Percentiles rank a stretch among this genome's conserved stretches.
Conservation (phyloP, 371 early-diverging fungal genomes). For the Umbelopsis sp. region DNA sequence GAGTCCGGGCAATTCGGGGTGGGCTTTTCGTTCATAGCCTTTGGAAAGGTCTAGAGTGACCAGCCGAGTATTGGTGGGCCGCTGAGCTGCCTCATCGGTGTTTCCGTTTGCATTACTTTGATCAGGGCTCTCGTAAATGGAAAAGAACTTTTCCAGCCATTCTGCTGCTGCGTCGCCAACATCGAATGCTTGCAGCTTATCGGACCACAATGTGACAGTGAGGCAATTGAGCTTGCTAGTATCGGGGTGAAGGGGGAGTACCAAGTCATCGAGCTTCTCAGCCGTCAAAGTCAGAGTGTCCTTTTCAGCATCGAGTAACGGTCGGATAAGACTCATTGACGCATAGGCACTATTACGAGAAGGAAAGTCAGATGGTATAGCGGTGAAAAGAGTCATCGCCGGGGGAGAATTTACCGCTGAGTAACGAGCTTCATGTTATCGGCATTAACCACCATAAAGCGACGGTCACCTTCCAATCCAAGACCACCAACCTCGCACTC, state of each 20-base stretch:
- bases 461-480: conserved; percentile 46
- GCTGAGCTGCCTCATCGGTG: conserved; percentile 20
- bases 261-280: conserved; percentile 27
- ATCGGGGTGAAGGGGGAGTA: conserved; percentile 38
- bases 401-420: conserved; percentile 36
- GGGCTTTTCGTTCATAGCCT: conserved; percentile 42
- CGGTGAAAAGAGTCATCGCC: neutral
- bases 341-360: conserved; percentile 38
- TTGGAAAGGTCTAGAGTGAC: conserved; percentile 42
- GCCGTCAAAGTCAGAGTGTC: conserved; percentile 33
- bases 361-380: too few relatives aligned
- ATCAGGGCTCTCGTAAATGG: conserved; percentile 35
- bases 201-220: conserved; percentile 38
- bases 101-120: conserved; percentile 30
- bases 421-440: conserved; percentile 40
- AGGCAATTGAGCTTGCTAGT: conserved; percentile 20
- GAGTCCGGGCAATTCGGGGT: conserved; percentile 39
- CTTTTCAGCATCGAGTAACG: conserved; percentile 26
- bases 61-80: conserved; percentile 28
- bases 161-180: conserved; percentile 44
- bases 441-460: conserved; percentile 47
- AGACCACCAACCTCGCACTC: conserved; percentile 38
- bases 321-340: conserved; percentile 37
- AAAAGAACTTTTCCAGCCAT: conserved; percentile 41
- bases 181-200: conserved; percentile 38